Evolutionary conservation across 139 green algal species (phyloP).

Genomic region (Auxenochlorella pyrenoidosa): DNA sequence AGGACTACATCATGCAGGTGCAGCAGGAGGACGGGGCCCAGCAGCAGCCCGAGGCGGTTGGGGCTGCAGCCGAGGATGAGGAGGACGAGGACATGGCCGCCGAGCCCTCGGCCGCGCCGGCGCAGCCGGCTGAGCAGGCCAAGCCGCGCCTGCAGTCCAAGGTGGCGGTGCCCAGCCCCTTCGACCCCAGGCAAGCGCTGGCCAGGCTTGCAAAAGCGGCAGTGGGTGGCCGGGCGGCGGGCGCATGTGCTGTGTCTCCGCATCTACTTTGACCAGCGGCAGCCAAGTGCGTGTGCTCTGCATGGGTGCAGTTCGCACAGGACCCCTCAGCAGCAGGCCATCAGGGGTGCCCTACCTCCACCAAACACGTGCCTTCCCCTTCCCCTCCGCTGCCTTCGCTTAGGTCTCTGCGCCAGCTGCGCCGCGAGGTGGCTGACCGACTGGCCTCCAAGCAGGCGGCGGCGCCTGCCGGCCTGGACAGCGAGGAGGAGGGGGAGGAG

Average conservation of each 20-base stretch:
- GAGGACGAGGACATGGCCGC: background rate
- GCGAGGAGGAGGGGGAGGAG: conserved; percentile 2
- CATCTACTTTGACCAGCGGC: too few relatives aligned
- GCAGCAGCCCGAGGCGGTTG: background rate
- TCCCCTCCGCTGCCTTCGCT: background rate
- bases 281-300: too few relatives aligned
- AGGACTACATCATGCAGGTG: conserved; percentile 15
- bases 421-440: conserved; percentile 13
- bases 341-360: too few relatives aligned
- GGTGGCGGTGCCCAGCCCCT: conserved; percentile 32
- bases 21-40: background rate
- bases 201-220: background rate
- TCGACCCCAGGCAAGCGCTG: background rate
- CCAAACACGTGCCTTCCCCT: too few relatives aligned
- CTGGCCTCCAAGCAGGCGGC: conserved; percentile 22
- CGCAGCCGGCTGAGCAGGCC: background rate
- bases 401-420: conserved; percentile 30
- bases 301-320: too few relatives aligned
- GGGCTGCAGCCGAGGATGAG: background rate
- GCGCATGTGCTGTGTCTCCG: too few relatives aligned
- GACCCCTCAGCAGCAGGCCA: too few relatives aligned
- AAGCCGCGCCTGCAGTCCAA: conserved; percentile 11
- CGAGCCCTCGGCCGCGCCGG: background rate
- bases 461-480: background rate
- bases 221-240: background rate